These are phyloP conservation scores for Hemileia vastatrix DNA, from an alignment of 1,284 basidiomycete genomes.

Conservation along the genomic window DNA sequence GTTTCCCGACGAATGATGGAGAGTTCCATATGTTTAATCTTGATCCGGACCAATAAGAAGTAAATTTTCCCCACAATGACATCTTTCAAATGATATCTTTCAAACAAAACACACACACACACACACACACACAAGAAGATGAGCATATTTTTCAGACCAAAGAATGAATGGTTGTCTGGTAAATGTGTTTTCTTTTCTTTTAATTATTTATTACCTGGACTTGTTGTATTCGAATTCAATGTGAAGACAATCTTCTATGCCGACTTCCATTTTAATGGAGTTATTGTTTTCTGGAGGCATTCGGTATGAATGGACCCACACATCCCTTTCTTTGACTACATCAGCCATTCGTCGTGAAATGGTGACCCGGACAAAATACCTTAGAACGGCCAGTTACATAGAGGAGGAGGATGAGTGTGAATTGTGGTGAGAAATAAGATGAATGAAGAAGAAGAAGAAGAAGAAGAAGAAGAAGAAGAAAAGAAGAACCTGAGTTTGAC, in stretches of 20 bases:
- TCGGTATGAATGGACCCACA: slow-evolving; percentile 97
- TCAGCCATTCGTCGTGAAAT: slow-evolving; percentile 85
- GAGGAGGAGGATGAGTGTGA: not conserved
- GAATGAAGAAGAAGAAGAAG: not conserved
- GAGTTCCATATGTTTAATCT: slow-evolving; percentile 99
- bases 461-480: not conserved
- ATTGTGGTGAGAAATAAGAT: not conserved
- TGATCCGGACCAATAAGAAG: slow-evolving; percentile 95
- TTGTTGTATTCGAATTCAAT: slow-evolving; percentile 99
- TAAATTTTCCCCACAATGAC: slow-evolving; percentile 99
- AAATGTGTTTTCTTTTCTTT: not conserved
- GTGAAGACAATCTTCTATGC: slow-evolving; percentile 95
- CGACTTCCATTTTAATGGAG: slow-evolving; percentile 99
- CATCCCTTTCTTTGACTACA: slow-evolving; percentile 78
- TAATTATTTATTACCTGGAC: slow-evolving; percentile 65
- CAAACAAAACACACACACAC: not conserved
- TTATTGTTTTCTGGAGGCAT: slow-evolving; percentile 98
- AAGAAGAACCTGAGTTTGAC: slow-evolving; percentile 62
- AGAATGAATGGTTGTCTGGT: not conserved
- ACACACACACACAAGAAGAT: no score
- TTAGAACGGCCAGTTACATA: no score
- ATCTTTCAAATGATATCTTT: slow-evolving; percentile 83
- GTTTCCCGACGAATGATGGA: slow-evolving; percentile 96
- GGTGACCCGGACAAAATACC: slow-evolving; percentile 87
- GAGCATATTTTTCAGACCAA: not conserved